phyloP scores from a whole-genome alignment of 1,284 basidiomycete genomes.

The Cutaneotrichosporon cutaneum region DNA sequence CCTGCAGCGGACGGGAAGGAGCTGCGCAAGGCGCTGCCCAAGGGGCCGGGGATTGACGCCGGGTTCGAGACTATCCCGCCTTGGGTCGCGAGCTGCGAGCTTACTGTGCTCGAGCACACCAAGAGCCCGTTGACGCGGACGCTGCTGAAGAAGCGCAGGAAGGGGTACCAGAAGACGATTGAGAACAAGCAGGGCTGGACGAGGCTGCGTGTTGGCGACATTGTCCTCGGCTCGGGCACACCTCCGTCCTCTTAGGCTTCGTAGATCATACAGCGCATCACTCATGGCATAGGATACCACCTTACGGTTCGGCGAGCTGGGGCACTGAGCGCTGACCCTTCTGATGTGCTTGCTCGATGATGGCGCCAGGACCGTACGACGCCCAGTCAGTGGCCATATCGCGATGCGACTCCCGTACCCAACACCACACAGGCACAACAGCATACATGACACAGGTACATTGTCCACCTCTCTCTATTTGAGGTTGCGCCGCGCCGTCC shows the following conservation, averaged over 20 bases:
- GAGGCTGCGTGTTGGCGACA: constrained; percentile 75
- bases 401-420: too few relatives aligned
- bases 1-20: constrained; percentile 58
- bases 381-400: too few relatives aligned
- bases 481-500: constrained; percentile 60
- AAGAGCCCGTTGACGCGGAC: constrained; percentile 87
- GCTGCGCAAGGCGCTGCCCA: constrained; percentile 45
- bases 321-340: too few relatives aligned
- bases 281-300: constrained; percentile 13
- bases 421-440: constrained; percentile 7
- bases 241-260: not conserved
- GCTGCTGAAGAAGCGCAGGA: constrained; percentile 95
- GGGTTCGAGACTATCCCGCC: constrained; percentile 33
- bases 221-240: constrained; percentile 45
- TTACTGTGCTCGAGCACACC: constrained; percentile 94
- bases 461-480: constrained; percentile 2
- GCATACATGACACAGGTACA: constrained; percentile 6
- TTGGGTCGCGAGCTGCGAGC: constrained; percentile 66
- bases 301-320: too few relatives aligned
- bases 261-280: constrained; percentile 12
- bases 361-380: too few relatives aligned
- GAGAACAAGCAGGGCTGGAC: constrained; percentile 93
- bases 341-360: too few relatives aligned
- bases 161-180: constrained; percentile 83
- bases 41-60: constrained; percentile 11